These are phyloP conservation scores for Sugiyamaella pinicola DNA, from an alignment of 1,139 yeast genomes.

Conservation along the genomic window DNA sequence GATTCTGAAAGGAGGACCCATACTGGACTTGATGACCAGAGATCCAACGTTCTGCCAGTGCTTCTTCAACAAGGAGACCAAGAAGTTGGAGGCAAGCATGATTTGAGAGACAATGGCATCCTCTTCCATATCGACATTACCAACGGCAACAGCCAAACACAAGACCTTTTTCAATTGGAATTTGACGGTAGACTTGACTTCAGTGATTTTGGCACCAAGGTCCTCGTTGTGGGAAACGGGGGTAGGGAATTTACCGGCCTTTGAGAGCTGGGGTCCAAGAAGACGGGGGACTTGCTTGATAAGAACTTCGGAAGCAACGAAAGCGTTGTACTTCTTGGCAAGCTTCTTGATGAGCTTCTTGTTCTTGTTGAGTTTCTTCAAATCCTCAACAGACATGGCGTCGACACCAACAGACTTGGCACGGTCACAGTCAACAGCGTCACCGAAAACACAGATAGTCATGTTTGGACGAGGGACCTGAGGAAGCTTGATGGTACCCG, in stretches of 20 bases:
- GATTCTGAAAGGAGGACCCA: conserved; percentile 99
- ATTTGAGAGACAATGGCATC: conserved; percentile 96
- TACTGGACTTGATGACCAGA: conserved; percentile 97
- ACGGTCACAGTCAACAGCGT: conserved; percentile 99
- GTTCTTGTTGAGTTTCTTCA: conserved; percentile 99
- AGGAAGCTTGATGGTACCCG: conserved; percentile 98
- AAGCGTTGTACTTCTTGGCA: conserved; percentile 99
- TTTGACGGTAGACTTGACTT: conserved; percentile 99
- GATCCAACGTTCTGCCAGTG: conserved; percentile 99
- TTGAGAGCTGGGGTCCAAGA: conserved; percentile 99
- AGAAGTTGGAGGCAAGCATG: conserved; percentile 98
- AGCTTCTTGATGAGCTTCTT: conserved; percentile 99
- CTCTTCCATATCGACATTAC: conserved; percentile 99
- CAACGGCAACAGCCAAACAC: conserved; percentile 94
- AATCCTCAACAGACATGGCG: conserved; percentile 99
- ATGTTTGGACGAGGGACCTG: conserved; percentile 99
- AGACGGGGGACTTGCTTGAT: conserved; percentile 99
- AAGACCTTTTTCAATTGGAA: conserved; percentile 96
- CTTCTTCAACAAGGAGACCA: conserved; percentile 99
- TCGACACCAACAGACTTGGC: conserved; percentile 99
- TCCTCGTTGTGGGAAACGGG: conserved; percentile 99
- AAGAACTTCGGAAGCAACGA: conserved; percentile 98
- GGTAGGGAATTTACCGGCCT: conserved; percentile 99
- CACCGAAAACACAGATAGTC: conserved; percentile 99
- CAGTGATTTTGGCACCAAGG: conserved; percentile 92